A percentile compares a stretch with the other conserved stretches of the same genome.
phyloP scores from a whole-genome alignment of 1,139 yeast species.

The Zygoascus meyerae region DNA sequence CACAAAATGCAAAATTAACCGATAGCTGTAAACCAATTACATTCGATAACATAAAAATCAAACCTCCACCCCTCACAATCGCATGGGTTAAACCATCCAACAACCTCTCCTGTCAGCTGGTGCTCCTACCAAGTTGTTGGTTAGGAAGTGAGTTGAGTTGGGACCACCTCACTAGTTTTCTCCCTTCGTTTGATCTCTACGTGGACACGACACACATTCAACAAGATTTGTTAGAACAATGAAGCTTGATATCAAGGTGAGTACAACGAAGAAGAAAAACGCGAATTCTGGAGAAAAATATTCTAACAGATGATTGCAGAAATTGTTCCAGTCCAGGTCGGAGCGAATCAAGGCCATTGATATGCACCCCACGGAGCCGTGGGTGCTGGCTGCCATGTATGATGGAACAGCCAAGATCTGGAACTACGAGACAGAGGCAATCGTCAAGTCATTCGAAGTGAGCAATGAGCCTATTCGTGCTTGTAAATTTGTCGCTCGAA shows the following conservation, averaged over 20 bases:
- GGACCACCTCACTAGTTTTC: too few relatives aligned
- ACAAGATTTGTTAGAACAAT: constrained; percentile 2
- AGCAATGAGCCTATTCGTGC: constrained; percentile 94
- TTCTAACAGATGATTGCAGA: constrained; percentile 33
- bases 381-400: constrained; percentile 81
- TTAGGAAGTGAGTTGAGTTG: too few relatives aligned
- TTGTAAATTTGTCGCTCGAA: constrained; percentile 90
- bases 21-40: too few relatives aligned
- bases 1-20: too few relatives aligned
- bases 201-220: constrained; percentile 2
- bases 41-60: too few relatives aligned
- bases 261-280: neutral
- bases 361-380: constrained; percentile 96
- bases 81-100: too few relatives aligned
- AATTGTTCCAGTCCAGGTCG: constrained; percentile 78
- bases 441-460: constrained; percentile 72
- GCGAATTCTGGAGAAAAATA: neutral
- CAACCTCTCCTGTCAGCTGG: too few relatives aligned
- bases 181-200: too few relatives aligned
- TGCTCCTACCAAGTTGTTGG: too few relatives aligned
- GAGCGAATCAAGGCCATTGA: constrained; percentile 97
- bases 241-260: constrained; percentile 11
- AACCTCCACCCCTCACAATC: too few relatives aligned
- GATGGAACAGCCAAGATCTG: constrained; percentile 78
- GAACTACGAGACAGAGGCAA: constrained; percentile 75